Conservation (phyloP, 192 early-diverging fungal species). For the Coemansia sp. region DNA sequence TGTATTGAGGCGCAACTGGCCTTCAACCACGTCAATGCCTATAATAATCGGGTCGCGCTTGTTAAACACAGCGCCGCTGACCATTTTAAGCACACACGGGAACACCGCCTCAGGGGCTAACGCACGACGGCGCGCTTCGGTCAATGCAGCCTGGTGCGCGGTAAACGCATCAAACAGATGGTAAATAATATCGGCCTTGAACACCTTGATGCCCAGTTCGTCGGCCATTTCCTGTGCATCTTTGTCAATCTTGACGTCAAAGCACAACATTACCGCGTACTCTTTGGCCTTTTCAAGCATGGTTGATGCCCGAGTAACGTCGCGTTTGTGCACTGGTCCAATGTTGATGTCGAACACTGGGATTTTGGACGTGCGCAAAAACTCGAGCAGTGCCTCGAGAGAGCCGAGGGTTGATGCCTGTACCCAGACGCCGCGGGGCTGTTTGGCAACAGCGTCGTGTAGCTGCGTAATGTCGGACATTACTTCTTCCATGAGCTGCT, state of each 20-base stretch:
- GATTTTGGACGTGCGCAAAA: constrained; percentile 86
- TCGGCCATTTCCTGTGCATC: constrained; percentile 92
- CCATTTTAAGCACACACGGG: constrained; percentile 89
- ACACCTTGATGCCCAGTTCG: constrained; percentile 87
- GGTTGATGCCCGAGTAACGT: constrained; percentile 83
- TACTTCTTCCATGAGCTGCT: constrained; percentile 91
- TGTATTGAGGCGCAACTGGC: constrained; percentile 82
- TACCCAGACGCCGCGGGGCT: constrained; percentile 91
- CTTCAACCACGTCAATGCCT: constrained; percentile 94
- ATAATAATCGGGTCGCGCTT: constrained; percentile 93
- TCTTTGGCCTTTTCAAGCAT: constrained; percentile 94
- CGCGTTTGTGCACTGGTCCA: constrained; percentile 97
- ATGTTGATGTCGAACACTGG: constrained; percentile 96
- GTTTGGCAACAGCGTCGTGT: constrained; percentile 75
- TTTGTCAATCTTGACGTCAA: constrained; percentile 86
- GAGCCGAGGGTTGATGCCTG: constrained; percentile 98
- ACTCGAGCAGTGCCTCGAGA: constrained; percentile 93
- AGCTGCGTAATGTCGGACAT: constrained; percentile 84
- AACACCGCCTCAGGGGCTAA: constrained; percentile 89
- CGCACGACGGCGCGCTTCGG: constrained; percentile 86
- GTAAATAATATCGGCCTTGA: constrained; percentile 99
- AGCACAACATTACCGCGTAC: constrained; percentile 82
- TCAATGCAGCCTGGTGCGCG: constrained; percentile 72
- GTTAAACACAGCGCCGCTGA: constrained; percentile 89
- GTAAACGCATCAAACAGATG: constrained; percentile 95